phyloP scores from a whole-genome alignment of 202 grass and related monocot species.

The Eragrostis tef region DNA sequence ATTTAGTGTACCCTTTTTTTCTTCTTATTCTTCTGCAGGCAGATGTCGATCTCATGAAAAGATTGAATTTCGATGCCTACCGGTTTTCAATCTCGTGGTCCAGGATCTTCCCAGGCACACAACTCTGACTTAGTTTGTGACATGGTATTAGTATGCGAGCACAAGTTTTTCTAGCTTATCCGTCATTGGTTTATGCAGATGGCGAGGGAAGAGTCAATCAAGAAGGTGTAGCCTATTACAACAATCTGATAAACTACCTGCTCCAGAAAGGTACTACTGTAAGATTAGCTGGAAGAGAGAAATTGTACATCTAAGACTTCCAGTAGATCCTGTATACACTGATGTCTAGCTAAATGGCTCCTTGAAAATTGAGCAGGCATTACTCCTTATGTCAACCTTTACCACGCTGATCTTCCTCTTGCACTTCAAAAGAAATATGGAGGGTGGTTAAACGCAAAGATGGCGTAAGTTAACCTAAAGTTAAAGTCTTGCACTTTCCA shows the following conservation, averaged over 20 bases:
- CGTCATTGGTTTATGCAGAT: constrained; percentile 48
- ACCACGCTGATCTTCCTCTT: constrained; percentile 80
- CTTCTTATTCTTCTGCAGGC: constrained; percentile 43
- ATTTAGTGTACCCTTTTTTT: not conserved
- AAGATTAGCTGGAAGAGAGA: constrained; percentile 11
- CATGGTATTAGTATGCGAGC: not conserved
- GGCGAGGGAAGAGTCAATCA: constrained; percentile 68
- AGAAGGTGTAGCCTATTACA: constrained; percentile 83
- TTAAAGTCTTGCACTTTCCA: not conserved
- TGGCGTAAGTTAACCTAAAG: constrained; percentile 76
- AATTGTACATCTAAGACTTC: too few relatives aligned
- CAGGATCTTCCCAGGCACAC: constrained; percentile 79
- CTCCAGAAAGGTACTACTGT: constrained; percentile 74
- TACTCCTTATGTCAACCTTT: constrained; percentile 80
- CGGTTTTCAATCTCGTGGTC: constrained; percentile 93
- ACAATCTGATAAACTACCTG: constrained; percentile 80
- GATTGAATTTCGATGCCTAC: constrained; percentile 79
- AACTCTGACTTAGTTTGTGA: constrained; percentile 11
- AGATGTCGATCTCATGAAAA: constrained; percentile 84
- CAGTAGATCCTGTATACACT: not conserved
- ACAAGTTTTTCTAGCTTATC: not conserved
- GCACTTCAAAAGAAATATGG: constrained; percentile 74
- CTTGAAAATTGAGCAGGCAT: constrained; percentile 50
- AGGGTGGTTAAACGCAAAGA: constrained; percentile 72
- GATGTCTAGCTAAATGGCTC: constrained; percentile 25